A percentile compares a stretch with the other conserved stretches of the same genome.
Evolutionary conservation across 257 asterid genomes (phyloP).

Genomic region (Jacaranda mimosifolia): DNA sequence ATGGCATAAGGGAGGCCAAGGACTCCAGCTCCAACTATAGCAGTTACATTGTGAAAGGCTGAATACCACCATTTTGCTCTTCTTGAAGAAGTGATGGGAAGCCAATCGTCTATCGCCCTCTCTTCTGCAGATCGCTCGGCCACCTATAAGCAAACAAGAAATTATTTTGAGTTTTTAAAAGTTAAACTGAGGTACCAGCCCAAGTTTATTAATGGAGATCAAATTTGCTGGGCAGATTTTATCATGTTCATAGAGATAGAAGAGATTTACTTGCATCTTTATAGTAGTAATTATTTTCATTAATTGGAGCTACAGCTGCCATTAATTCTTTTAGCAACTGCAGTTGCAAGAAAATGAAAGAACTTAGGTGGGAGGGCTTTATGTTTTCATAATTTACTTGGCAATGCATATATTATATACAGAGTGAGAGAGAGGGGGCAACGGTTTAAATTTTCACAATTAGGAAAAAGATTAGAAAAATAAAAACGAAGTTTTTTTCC

Average conservation of each 20-base stretch:
- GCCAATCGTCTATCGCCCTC: neutral
- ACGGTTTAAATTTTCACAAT: no score
- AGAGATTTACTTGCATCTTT: neutral
- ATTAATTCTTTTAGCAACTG: neutral
- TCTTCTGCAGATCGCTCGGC: slow-evolving; percentile 38
- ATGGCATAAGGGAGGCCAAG: slow-evolving; percentile 40
- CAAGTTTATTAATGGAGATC: neutral
- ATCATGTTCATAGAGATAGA: neutral
- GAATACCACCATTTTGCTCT: neutral
- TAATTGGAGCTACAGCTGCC: neutral
- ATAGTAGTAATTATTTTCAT: no score
- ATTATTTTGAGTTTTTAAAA: no score
- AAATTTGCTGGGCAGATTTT: neutral
- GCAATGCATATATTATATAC: no score
- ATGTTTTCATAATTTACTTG: no score
- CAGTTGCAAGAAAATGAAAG: neutral
- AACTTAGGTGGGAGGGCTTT: no score
- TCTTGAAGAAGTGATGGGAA: neutral
- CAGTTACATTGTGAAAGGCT: slow-evolving; percentile 49
- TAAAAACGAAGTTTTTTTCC: no score
- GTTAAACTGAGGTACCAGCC: neutral
- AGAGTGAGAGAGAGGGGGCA: no score
- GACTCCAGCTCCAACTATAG: slow-evolving; percentile 18
- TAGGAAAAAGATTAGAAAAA: no score
- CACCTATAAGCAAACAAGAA: slow-evolving; percentile 24